Evolutionary conservation across 352 stramenopile species (phyloP).

Genomic region (Globisporangium parvum): DNA sequence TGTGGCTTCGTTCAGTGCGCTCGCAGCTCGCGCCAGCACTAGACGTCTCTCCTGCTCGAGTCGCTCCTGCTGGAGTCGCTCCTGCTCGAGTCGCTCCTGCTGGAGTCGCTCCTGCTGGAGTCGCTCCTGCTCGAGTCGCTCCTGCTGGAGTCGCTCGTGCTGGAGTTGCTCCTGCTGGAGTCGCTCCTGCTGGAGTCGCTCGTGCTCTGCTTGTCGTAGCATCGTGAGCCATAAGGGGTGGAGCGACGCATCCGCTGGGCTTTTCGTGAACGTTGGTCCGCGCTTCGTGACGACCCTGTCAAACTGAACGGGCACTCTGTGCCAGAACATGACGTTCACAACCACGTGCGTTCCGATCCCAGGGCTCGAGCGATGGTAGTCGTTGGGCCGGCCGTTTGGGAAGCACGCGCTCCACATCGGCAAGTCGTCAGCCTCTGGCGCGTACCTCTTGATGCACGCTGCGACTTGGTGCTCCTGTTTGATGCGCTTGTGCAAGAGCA

Average conservation of each 20-base stretch:
- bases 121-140: too few relatives aligned
- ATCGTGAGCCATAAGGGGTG: not conserved
- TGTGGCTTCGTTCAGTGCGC: too few relatives aligned
- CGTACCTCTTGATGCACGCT: too few relatives aligned
- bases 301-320: not conserved
- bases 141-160: too few relatives aligned
- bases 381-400: not conserved
- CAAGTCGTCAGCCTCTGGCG: not conserved
- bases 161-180: too few relatives aligned
- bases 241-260: not conserved
- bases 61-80: too few relatives aligned
- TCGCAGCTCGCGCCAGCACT: too few relatives aligned
- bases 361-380: not conserved
- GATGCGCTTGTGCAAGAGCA: not conserved
- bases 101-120: too few relatives aligned
- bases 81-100: too few relatives aligned
- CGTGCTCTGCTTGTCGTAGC: too few relatives aligned
- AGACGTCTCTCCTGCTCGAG: too few relatives aligned
- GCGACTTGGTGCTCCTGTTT: not conserved
- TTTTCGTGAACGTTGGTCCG: not conserved
- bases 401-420: not conserved
- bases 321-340: constrained; percentile 1
- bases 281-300: not conserved
- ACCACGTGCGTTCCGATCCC: not conserved
- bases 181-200: too few relatives aligned